These are phyloP conservation scores for Coprinopsis sp. DNA, from an alignment of 768 basidiomycete genomes.

Conservation along the genomic window DNA sequence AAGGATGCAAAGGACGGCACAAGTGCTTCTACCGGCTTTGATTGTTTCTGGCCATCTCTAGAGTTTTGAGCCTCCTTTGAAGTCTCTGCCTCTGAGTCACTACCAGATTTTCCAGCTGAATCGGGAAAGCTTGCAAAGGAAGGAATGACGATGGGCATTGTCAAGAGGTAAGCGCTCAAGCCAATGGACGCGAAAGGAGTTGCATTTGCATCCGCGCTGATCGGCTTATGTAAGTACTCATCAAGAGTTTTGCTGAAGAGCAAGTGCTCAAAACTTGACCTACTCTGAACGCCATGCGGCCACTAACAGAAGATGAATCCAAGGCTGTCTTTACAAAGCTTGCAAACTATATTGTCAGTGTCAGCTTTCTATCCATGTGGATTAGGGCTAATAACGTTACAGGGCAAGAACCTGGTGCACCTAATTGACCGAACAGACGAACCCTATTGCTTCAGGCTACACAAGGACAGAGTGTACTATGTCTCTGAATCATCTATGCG, in stretches of 20 bases:
- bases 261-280: not conserved
- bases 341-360: conserved; percentile 89
- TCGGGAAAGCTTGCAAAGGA: too few relatives aligned
- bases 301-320: conserved; percentile 94
- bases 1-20: conserved; percentile 59
- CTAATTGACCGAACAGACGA: conserved; percentile 93
- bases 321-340: conserved; percentile 95
- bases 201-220: too few relatives aligned
- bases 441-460: conserved; percentile 91
- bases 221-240: not conserved
- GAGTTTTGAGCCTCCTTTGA: too few relatives aligned
- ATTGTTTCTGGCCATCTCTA: too few relatives aligned
- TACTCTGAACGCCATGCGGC: conserved; percentile 60
- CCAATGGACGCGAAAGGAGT: too few relatives aligned
- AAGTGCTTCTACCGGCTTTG: too few relatives aligned
- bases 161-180: too few relatives aligned
- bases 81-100: too few relatives aligned
- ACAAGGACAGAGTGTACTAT: conserved; percentile 94
- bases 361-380: not conserved
- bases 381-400: conserved; percentile 7
- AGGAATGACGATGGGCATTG: too few relatives aligned
- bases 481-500: conserved; percentile 94
- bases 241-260: conserved; percentile 2
- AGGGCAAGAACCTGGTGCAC: conserved; percentile 96
- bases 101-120: too few relatives aligned